These are phyloP conservation scores for Ophiostoma novo-ulmi DNA, from an alignment of 2,329 filamentous ascomycete species.

Conservation along the genomic window DNA sequence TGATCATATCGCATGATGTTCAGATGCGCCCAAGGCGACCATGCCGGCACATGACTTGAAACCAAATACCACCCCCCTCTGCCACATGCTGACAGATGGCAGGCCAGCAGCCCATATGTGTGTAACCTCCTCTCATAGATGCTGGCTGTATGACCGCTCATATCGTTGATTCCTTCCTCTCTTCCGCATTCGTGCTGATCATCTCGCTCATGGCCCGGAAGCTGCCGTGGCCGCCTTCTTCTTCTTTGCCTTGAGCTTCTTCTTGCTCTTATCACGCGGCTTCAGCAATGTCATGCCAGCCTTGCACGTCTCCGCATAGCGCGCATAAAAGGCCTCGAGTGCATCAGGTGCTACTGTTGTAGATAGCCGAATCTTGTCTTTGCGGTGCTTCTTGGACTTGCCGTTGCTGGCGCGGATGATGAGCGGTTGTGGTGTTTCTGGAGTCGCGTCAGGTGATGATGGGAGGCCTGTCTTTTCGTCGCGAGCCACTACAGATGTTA, in stretches of 20 bases:
- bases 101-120: too few relatives aligned
- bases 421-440: conserved; percentile 57
- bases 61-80: too few relatives aligned
- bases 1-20: too few relatives aligned
- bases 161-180: not conserved
- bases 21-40: not conserved
- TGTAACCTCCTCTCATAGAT: too few relatives aligned
- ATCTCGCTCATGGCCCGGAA: not conserved
- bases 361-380: conserved; percentile 66
- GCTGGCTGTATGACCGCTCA: too few relatives aligned
- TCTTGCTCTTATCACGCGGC: conserved; percentile 86
- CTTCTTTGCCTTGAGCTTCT: conserved; percentile 72
- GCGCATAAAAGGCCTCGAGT: conserved; percentile 72
- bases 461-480: conserved; percentile 17
- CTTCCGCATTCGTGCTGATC: not conserved
- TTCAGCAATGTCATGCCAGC: conserved; percentile 81
- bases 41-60: not conserved
- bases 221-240: conserved; percentile 47
- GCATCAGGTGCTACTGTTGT: conserved; percentile 74
- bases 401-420: conserved; percentile 82
- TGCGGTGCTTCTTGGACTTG: conserved; percentile 54
- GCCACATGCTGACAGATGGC: too few relatives aligned
- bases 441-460: conserved; percentile 35
- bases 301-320: conserved; percentile 90
- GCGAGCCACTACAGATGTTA: conserved; percentile 19